Evolutionary conservation across 495 filamentous ascomycete genomes (phyloP).

Genomic region (Neurospora sp.): DNA sequence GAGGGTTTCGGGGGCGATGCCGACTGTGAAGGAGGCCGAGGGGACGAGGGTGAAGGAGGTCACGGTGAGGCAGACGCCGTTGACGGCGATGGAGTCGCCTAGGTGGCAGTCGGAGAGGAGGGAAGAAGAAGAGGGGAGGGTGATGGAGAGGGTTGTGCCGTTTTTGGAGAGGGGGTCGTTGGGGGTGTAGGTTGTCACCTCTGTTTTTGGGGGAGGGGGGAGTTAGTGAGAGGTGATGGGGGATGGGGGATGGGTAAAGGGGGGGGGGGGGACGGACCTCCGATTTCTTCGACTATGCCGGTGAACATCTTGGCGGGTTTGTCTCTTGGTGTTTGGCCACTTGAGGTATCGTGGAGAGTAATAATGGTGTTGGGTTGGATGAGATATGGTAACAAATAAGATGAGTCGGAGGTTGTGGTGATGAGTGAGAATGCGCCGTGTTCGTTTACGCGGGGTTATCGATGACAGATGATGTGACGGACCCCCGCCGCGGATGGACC

Average conservation of each 20-base stretch:
- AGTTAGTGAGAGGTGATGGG: not conserved
- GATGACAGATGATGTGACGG: not conserved
- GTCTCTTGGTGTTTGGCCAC: too few relatives aligned
- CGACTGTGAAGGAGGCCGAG: slow-evolving; percentile 68
- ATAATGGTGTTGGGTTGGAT: too few relatives aligned
- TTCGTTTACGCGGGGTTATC: not conserved
- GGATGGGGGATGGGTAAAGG: slow-evolving; percentile 1
- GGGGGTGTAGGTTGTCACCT: slow-evolving; percentile 11
- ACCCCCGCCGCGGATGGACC: not conserved
- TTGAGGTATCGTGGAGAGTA: too few relatives aligned
- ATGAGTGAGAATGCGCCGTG: not conserved
- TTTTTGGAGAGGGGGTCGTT: slow-evolving; percentile 3
- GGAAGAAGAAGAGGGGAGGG: slow-evolving; percentile 44
- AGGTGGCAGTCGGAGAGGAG: slow-evolving; percentile 76
- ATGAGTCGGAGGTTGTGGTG: slow-evolving; percentile 1
- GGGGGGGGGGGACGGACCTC: slow-evolving; percentile 49
- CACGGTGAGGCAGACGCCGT: slow-evolving; percentile 85
- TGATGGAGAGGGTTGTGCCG: slow-evolving; percentile 86
- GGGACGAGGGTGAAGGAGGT: slow-evolving; percentile 53
- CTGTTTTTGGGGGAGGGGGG: not conserved
- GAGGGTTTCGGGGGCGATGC: slow-evolving; percentile 91
- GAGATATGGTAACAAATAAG: too few relatives aligned
- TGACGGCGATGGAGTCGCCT: slow-evolving; percentile 88
- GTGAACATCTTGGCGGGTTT: slow-evolving; percentile 81
- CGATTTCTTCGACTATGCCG: slow-evolving; percentile 89